Base-by-base conservation (phyloP, 768 basidiomycete species). In the Nidula microcarpa region DNA sequence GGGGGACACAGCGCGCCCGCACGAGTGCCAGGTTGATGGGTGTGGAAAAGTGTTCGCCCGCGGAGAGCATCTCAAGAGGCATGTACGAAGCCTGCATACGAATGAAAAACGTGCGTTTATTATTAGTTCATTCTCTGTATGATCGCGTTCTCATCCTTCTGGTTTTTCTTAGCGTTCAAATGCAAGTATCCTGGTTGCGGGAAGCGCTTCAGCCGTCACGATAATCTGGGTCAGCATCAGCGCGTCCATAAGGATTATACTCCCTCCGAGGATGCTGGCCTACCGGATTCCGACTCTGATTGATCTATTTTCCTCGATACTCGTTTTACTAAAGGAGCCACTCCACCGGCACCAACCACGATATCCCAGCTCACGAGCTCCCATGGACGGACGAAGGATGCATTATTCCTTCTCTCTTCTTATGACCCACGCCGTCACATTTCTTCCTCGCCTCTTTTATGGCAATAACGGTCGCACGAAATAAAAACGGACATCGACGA, bases 21-120 rank as follows among this genome's bases (percentile, higher is more conserved):
- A 91, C 66, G 73, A 81, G 47, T 94, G 92, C 74, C 79, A 80
- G 54, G 91, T 94, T 30, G 79, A 81, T 13, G 91, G 85, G 5
- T 95, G 94, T 66, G 88, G 87, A 43, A 94, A 94, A 71, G 89
- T 86, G 60, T 95, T 96, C 68, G 85, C 87, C 35, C 78, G 94
- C 33, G 87, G 88, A 17, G 94, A 96, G 69, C 94, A 96, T 66
- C 71, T 96, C 57, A 94, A 94, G 76, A 75, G 94, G 57, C 93
- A 95, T 66, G 80, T 94, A 39, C 72, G 91, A 59, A 88, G 87
- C 62, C 92, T 95, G 51, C 93, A 95, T 70, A 94, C 93, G 18
- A 82, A 94, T 68, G 92, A 94, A 66, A 94, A 92, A 75, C 93
- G 93, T 94, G 64, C 68, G 91, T 80, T 16, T 32, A 11, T 54